phyloP scores from a whole-genome alignment of 1,284 basidiomycete genomes.

The Anthracocystis walkeri region DNA sequence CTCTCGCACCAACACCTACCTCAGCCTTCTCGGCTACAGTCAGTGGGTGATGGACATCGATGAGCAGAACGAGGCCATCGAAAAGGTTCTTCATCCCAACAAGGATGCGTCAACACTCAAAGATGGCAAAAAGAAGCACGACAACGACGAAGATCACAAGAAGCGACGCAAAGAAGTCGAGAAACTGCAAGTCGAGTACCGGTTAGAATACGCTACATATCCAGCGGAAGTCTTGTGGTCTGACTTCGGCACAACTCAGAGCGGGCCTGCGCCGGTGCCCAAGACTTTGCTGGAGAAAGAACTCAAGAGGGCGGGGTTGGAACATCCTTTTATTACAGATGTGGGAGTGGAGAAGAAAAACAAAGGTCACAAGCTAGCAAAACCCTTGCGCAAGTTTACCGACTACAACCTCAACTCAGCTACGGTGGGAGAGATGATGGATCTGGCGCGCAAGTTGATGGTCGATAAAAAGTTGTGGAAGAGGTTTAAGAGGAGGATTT shows the following conservation, averaged over 20 bases:
- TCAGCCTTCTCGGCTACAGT: conserved; percentile 82
- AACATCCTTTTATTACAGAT: conserved; percentile 51
- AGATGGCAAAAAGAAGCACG: conserved; percentile 14
- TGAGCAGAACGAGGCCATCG: conserved; percentile 73
- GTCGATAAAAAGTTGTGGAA: conserved; percentile 76
- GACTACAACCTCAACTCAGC: conserved; percentile 78
- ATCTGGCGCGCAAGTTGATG: conserved; percentile 77
- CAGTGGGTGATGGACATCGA: conserved; percentile 83
- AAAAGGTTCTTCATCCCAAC: conserved; percentile 31
- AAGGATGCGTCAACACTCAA: conserved; percentile 2
- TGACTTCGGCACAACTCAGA: conserved; percentile 27
- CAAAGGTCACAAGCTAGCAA: conserved; percentile 28
- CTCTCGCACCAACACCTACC: conserved; percentile 77
- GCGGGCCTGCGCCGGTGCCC: conserved; percentile 70
- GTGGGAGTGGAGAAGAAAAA: conserved; percentile 10
- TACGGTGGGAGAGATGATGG: conserved; percentile 83
- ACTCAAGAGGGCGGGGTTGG: conserved; percentile 71
- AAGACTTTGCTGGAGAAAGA: conserved; percentile 76
- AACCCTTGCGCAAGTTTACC: conserved; percentile 75
- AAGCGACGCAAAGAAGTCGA: conserved; percentile 28
- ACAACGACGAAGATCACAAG: conserved; percentile 19
- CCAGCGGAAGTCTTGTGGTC: conserved; percentile 57
- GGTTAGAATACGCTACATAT: conserved; percentile 67
- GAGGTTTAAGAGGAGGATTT: conserved; percentile 79
- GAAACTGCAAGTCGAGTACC: conserved; percentile 42